phyloP scores from a whole-genome alignment of 305 asterid genomes.

The Fraxinus ornus region DNA sequence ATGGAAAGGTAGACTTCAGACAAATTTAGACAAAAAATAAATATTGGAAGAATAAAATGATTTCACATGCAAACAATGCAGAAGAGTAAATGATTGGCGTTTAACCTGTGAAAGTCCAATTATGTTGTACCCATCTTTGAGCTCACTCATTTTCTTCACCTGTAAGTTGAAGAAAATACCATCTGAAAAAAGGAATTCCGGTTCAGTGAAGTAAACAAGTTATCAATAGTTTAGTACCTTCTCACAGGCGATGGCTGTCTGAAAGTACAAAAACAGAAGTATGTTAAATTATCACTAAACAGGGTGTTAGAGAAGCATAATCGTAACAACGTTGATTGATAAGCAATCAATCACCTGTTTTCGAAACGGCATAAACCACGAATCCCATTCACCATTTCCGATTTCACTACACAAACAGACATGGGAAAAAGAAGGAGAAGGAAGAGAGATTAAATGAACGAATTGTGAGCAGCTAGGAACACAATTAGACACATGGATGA shows the following conservation, averaged over 20 bases:
- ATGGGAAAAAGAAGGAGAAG: not conserved
- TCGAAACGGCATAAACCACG: conserved; percentile 77
- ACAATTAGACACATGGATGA: not conserved
- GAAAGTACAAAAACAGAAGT: not conserved
- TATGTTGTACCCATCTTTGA: conserved; percentile 73
- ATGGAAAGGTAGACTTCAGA: not conserved
- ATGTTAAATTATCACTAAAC: not conserved
- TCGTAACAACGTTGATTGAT: conserved; percentile 8
- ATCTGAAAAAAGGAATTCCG: conserved; percentile 31
- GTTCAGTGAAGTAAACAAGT: conserved; percentile 28
- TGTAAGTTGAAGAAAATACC: conserved; percentile 33
- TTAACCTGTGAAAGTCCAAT: conserved; percentile 88
- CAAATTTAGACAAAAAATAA: not conserved
- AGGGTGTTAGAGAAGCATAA: conserved; percentile 15
- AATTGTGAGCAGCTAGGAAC: not conserved
- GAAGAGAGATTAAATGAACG: conserved; percentile 1
- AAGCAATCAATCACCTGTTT: conserved; percentile 51
- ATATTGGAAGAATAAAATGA: not conserved
- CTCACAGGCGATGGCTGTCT: conserved; percentile 75
- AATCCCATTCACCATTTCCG: conserved; percentile 75
- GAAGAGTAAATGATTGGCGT: conserved; percentile 8
- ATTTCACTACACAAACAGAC: conserved; percentile 48
- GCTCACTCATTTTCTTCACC: conserved; percentile 80
- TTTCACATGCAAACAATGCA: conserved; percentile 5
- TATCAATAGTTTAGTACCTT: conserved; percentile 52